Conservation (phyloP, 75 land plant species). For the Pinus tabuliformis region DNA sequence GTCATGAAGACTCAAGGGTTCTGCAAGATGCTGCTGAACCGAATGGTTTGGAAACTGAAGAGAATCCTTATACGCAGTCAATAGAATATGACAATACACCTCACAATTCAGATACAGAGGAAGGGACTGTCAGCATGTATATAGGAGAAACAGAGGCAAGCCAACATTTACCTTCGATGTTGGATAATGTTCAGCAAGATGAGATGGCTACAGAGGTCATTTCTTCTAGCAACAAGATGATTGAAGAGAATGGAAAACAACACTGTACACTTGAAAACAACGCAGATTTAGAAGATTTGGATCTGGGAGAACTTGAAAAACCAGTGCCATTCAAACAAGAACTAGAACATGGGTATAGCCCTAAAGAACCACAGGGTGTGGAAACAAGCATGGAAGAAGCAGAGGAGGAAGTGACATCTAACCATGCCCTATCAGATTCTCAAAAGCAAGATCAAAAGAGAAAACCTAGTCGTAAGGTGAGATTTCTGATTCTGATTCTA, state of each 20-base stretch:
- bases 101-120: conserved; percentile 9
- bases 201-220: not conserved
- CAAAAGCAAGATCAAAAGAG: not conserved
- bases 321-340: not conserved
- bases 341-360: not conserved
- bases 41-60: conserved; percentile 5
- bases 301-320: conserved; percentile 9
- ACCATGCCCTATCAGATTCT: not conserved
- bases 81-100: conserved; percentile 4
- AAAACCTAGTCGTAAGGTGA: conserved; percentile 23
- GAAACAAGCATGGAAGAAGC: not conserved
- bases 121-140: not conserved
- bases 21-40: conserved; percentile 10
- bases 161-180: not conserved
- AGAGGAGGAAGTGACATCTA: not conserved
- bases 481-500: not conserved
- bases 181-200: not conserved
- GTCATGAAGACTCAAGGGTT: conserved; percentile 14
- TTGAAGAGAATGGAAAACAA: conserved; percentile 1
- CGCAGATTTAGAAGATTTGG: not conserved
- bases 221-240: conserved; percentile 4
- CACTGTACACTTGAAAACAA: not conserved
- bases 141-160: not conserved
- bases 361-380: not conserved
- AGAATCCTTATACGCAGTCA: not conserved